Percentiles rank a stretch among this genome's conserved stretches.
These are phyloP conservation scores for Pisolithus tinctorius DNA, from an alignment of 768 basidiomycete genomes.

Conservation along the genomic window DNA sequence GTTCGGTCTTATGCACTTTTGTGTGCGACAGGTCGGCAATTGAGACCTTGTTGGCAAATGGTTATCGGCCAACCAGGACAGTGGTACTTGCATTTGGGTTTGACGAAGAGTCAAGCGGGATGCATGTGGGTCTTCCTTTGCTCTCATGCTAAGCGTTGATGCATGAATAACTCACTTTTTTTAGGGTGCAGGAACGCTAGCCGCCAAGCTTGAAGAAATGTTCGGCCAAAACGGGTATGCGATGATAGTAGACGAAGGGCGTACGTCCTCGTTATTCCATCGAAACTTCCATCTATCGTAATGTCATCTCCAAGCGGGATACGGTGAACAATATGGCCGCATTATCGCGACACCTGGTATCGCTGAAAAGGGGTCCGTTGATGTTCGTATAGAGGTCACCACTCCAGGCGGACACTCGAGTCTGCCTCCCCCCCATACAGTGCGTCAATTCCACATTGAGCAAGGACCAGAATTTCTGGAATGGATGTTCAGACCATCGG, in stretches of 20 bases:
- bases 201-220: constrained; percentile 40
- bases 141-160: neutral
- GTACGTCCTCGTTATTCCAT: constrained; percentile 31
- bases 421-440: constrained; percentile 77
- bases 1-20: neutral
- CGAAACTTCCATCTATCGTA: neutral
- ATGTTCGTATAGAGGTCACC: constrained; percentile 58
- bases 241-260: constrained; percentile 84
- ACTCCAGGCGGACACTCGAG: constrained; percentile 82
- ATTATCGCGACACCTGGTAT: constrained; percentile 57
- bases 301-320: constrained; percentile 34
- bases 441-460: constrained; percentile 19
- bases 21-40: constrained; percentile 39
- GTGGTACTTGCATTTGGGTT: constrained; percentile 65
- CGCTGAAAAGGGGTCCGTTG: constrained; percentile 67
- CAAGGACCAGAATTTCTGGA: constrained; percentile 1
- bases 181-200: constrained; percentile 51
- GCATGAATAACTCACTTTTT: neutral
- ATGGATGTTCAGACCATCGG: constrained; percentile 61
- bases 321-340: constrained; percentile 42
- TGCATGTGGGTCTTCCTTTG: constrained; percentile 26
- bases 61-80: constrained; percentile 60
- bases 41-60: constrained; percentile 55
- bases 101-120: constrained; percentile 65
- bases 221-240: constrained; percentile 73